Evolutionary conservation across 768 basidiomycete genomes (phyloP).

Genomic region (Kwoniella newhampshirensis): DNA sequence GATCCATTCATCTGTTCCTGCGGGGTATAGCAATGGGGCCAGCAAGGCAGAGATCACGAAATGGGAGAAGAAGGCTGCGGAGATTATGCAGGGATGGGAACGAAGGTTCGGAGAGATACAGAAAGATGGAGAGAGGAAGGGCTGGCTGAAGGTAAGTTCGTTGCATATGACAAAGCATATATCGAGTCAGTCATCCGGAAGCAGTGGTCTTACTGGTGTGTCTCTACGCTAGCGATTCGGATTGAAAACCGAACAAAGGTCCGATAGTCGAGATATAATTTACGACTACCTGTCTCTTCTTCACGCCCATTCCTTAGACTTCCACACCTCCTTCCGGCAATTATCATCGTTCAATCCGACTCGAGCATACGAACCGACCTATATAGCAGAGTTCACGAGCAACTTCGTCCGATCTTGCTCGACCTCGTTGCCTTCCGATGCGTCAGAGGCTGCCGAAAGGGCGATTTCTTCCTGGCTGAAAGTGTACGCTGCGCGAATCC

Average conservation of each 20-base stretch:
- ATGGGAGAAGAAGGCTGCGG: slow-evolving; percentile 64
- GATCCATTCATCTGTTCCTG: slow-evolving; percentile 53
- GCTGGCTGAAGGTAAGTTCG: slow-evolving; percentile 64
- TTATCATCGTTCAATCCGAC: slow-evolving; percentile 65
- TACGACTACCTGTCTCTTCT: slow-evolving; percentile 73
- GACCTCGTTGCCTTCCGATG: slow-evolving; percentile 46
- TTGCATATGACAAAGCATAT: no score
- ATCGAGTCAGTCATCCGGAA: no score
- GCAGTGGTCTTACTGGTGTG: no score
- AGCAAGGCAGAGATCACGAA: slow-evolving; percentile 60
- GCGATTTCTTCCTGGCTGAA: slow-evolving; percentile 68
- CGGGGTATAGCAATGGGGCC: slow-evolving; percentile 74
- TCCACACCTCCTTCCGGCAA: slow-evolving; percentile 77
- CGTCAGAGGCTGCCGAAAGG: slow-evolving; percentile 55
- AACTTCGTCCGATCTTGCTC: slow-evolving; percentile 55
- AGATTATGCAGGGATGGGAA: slow-evolving; percentile 63
- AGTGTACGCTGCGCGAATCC: slow-evolving; percentile 63
- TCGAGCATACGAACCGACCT: slow-evolving; percentile 9
- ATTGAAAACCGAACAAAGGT: slow-evolving; percentile 60
- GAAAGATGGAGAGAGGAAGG: slow-evolving; percentile 29
- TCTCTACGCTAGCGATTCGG: slow-evolving; percentile 76
- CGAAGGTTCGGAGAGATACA: slow-evolving; percentile 65
- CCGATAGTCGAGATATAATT: slow-evolving; percentile 65
- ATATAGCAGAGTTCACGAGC: slow-evolving; percentile 50
- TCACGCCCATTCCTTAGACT: slow-evolving; percentile 75